phyloP scores from a whole-genome alignment of 257 asterid species.

The Jasminum sambac region DNA sequence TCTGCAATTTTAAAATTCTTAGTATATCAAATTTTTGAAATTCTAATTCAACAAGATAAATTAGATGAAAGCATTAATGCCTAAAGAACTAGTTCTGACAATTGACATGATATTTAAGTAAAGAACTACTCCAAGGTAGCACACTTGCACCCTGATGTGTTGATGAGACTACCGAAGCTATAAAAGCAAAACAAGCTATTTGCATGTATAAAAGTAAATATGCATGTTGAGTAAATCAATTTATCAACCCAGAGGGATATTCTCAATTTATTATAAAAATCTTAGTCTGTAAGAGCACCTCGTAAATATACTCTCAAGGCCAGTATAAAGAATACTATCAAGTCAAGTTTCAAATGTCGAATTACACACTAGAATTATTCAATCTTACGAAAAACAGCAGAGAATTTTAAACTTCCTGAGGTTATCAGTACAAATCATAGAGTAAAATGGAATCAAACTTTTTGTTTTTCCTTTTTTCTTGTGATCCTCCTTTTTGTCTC shows the following conservation, averaged over 20 bases:
- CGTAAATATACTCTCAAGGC: background rate
- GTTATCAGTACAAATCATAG: background rate
- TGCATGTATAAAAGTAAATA: background rate
- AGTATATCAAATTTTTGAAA: conserved; percentile 15
- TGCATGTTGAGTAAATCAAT: background rate
- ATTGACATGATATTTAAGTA: conserved; percentile 3
- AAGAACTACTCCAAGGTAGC: background rate
- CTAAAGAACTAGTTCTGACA: background rate
- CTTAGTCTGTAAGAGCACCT: background rate
- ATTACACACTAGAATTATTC: background rate
- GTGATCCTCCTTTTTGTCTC: background rate
- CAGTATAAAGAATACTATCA: too few species aligned
- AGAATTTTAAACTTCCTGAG: background rate
- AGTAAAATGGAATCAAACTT: background rate
- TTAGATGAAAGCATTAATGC: background rate
- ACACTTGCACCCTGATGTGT: background rate
- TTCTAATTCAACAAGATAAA: background rate
- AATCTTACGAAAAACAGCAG: background rate
- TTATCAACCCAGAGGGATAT: background rate
- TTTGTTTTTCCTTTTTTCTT: background rate
- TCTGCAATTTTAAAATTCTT: conserved; percentile 35
- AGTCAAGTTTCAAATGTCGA: background rate
- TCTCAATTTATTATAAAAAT: background rate
- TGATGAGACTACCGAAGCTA: background rate
- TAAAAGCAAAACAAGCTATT: background rate